Conservation (phyloP, 2,329 filamentous ascomycete genomes). For the Teratosphaeria gauchensis region DNA sequence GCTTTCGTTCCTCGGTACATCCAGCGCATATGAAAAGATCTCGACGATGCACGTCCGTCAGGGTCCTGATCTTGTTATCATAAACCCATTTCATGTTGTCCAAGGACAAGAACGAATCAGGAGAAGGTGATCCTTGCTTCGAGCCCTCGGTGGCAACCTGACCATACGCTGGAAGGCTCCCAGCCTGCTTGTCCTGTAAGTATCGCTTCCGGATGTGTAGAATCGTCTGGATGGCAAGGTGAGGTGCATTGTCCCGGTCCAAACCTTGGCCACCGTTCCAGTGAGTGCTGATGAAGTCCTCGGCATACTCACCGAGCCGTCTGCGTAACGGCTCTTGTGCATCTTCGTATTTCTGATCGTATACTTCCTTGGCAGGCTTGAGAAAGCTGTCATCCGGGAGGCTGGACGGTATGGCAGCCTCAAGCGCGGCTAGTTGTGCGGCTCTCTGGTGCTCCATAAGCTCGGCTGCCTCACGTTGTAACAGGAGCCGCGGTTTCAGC, state of each 20-base stretch:
- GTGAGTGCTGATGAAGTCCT: conserved; percentile 55
- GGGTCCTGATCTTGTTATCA: conserved; percentile 63
- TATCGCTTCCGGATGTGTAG: conserved; percentile 46
- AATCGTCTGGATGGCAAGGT: conserved; percentile 64
- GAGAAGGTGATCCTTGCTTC: conserved; percentile 11
- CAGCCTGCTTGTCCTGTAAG: conserved; percentile 30
- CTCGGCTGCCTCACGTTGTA: conserved; percentile 58
- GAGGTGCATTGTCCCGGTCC: conserved; percentile 52
- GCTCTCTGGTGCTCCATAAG: conserved; percentile 43
- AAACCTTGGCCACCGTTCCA: conserved; percentile 58
- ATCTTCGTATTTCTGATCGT: conserved; percentile 63
- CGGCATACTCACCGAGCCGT: conserved; percentile 56
- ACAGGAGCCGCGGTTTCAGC: conserved; percentile 56
- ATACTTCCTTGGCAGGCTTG: conserved; percentile 47
- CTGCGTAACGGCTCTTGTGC: conserved; percentile 57
- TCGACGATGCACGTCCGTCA: conserved; percentile 56
- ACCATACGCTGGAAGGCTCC: conserved; percentile 7
- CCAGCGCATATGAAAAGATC: conserved; percentile 62
- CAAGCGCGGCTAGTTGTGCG: conserved; percentile 31
- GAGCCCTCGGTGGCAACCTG: conserved; percentile 2
- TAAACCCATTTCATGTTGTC: conserved; percentile 85
- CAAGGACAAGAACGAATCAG: conserved; percentile 46
- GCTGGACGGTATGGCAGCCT: conserved; percentile 39
- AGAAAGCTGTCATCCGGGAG: conserved; percentile 39
- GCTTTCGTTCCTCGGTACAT: conserved; percentile 50